Evolutionary conservation across 805 yeast genomes (phyloP), one percentile per base, ranked within the genome.

Genomic region (Wickerhamiella hasegawae): DNA sequence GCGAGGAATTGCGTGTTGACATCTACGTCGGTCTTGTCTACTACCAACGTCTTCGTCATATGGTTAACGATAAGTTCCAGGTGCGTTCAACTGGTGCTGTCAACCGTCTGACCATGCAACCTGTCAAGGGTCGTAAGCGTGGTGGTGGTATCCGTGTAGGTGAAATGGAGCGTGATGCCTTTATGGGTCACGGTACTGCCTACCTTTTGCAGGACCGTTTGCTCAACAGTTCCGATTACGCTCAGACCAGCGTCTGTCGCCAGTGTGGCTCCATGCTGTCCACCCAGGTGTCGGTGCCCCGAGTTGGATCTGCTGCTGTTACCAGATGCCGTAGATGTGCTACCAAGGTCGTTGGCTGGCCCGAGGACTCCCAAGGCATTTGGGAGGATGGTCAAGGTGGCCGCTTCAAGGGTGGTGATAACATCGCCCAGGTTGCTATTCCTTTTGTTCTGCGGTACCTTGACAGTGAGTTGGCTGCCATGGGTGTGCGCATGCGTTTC

Each of bases 101-200:
- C 19, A 87, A 87, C 60, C 73, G 90, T 25, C 69, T 90, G 56
- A 90, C 97, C 14, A 84, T 87, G 96, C 98, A 90, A 68, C 98
- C 98, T 28, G 98, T 90, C 38, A 90, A 90, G 65, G 98, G 98
- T 52, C 78, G 98, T 65, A 90, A 90, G 76, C 75, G 97, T 65
- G 75, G 79, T 45, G 98, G 98, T 62, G 98, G 98, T 78, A 90
- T 90, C 48, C 92, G 98, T 69, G 93, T 90, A 27, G 98, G 98
- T 58, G 98, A 90, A 60, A 90, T 90, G 98, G 98, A 90, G 63
- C 80, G 98, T 64, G 98, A 90, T 69, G 98, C 98, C 2, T 66
- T 90, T 50, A 84, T 90, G 58, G 98, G 97, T 40, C 98, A 90
- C 54, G 98, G 98, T 60, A 79, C 98, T 5, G 84, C 98, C 1